Conservation (phyloP, 2,329 filamentous ascomycete genomes). For the Ceratocystis alfenasii region DNA sequence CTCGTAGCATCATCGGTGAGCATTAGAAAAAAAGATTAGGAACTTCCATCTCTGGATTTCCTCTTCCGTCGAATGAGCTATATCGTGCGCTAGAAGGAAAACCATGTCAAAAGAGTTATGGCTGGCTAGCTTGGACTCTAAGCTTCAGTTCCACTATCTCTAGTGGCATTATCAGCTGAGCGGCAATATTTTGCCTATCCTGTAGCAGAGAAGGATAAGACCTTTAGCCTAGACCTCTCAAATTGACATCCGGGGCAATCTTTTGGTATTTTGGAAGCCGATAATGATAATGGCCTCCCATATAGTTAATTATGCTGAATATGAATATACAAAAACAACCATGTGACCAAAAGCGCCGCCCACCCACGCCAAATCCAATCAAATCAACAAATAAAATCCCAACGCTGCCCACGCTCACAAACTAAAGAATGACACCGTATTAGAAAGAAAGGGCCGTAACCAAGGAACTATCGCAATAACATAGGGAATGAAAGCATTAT, state of each 20-base stretch:
- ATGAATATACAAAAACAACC: background rate
- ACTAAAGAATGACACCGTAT: background rate
- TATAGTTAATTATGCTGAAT: background rate
- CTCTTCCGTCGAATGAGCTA: background rate
- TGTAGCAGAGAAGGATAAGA: no score
- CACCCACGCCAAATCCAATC: background rate
- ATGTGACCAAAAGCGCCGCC: background rate
- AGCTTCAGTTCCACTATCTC: background rate
- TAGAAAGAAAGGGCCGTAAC: background rate
- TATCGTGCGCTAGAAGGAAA: background rate
- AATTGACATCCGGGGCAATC: no score
- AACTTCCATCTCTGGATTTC: background rate
- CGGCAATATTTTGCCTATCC: background rate
- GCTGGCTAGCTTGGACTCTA: background rate
- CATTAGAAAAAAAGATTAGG: background rate
- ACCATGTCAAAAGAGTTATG: background rate
- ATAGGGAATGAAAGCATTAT: background rate
- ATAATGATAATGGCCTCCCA: no score
- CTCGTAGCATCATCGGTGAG: background rate
- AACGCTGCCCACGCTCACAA: conserved; percentile 1
- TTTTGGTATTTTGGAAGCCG: no score
- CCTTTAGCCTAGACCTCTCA: no score
- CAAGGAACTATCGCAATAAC: background rate
- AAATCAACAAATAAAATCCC: background rate
- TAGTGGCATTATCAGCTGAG: background rate